phyloP scores from a whole-genome alignment of 192 early-diverging fungal species.

The Geranomyces michiganensis region DNA sequence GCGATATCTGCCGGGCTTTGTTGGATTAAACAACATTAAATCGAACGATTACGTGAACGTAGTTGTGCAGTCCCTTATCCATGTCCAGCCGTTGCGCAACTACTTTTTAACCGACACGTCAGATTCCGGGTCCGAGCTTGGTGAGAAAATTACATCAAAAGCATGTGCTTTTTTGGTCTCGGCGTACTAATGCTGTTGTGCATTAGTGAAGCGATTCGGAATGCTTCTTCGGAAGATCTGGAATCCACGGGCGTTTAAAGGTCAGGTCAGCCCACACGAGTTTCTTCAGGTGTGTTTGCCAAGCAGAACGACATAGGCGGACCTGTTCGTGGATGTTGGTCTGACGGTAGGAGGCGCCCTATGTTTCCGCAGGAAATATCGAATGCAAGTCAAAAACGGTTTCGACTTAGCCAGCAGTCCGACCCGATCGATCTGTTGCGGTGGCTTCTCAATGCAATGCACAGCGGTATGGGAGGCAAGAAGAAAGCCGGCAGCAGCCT shows the following conservation, averaged over 20 bases:
- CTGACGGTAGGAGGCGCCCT: too few relatives aligned
- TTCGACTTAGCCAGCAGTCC: slow-evolving; percentile 75
- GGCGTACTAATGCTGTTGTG: neutral
- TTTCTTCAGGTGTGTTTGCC: slow-evolving; percentile 69
- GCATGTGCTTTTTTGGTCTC: neutral
- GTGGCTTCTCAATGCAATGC: slow-evolving; percentile 92
- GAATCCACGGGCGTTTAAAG: slow-evolving; percentile 89
- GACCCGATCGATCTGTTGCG: slow-evolving; percentile 87
- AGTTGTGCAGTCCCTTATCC: slow-evolving; percentile 83
- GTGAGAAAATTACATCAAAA: slow-evolving; percentile 16
- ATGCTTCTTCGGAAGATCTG: slow-evolving; percentile 87
- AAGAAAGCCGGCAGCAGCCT: slow-evolving; percentile 71
- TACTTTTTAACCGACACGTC: slow-evolving; percentile 70
- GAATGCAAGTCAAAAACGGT: slow-evolving; percentile 76
- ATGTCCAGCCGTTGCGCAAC: slow-evolving; percentile 84
- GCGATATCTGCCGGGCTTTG: slow-evolving; percentile 85
- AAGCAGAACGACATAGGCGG: neutral
- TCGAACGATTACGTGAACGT: slow-evolving; percentile 94
- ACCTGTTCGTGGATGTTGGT: neutral
- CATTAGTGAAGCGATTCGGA: slow-evolving; percentile 71
- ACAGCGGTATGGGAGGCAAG: slow-evolving; percentile 80
- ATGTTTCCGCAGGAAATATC: slow-evolving; percentile 67
- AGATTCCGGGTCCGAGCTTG: slow-evolving; percentile 39
- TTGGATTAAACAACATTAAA: slow-evolving; percentile 94
- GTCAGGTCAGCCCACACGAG: slow-evolving; percentile 95